Evolutionary conservation across 1,284 basidiomycete genomes (phyloP).

Genomic region (Exobasidium cylindrosporum): DNA sequence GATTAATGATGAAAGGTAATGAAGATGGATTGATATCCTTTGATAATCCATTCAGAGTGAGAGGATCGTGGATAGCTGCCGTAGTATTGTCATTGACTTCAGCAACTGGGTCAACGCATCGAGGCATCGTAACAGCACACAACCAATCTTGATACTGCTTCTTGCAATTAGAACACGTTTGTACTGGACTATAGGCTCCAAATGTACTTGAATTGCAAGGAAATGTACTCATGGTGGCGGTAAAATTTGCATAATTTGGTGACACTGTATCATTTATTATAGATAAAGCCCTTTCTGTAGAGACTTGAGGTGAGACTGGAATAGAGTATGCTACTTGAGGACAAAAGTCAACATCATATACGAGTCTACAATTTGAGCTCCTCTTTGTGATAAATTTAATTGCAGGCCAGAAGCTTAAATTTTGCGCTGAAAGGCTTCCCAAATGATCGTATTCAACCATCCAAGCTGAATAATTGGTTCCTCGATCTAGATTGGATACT

Average conservation of each 20-base stretch:
- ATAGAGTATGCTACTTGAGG: constrained; percentile 58
- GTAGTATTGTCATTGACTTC: constrained; percentile 26
- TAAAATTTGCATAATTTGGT: constrained; percentile 54
- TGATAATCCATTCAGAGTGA: constrained; percentile 35
- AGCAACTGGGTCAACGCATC: constrained; percentile 52
- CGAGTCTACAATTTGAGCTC: constrained; percentile 52
- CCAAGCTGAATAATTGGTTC: constrained; percentile 56
- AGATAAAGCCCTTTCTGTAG: constrained; percentile 40
- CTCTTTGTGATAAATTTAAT: constrained; percentile 55
- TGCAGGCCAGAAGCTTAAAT: constrained; percentile 28
- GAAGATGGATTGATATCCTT: constrained; percentile 36
- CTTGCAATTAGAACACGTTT: constrained; percentile 55
- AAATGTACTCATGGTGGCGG: constrained; percentile 56
- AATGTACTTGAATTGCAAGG: constrained; percentile 52
- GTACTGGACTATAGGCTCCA: constrained; percentile 55
- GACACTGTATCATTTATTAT: constrained; percentile 49
- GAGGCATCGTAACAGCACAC: constrained; percentile 56
- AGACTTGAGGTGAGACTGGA: constrained; percentile 48
- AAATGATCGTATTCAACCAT: constrained; percentile 39
- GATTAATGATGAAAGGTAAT: constrained; percentile 51
- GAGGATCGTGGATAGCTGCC: constrained; percentile 37
- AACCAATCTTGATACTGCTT: constrained; percentile 56
- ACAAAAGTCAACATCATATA: constrained; percentile 55
- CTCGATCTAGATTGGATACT: constrained; percentile 37
- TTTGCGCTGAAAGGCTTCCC: neutral